Percentiles rank a stretch among this genome's conserved stretches.
Conservation (phyloP, 2,329 filamentous ascomycete genomes). For the Rugonectria rugulosa region DNA sequence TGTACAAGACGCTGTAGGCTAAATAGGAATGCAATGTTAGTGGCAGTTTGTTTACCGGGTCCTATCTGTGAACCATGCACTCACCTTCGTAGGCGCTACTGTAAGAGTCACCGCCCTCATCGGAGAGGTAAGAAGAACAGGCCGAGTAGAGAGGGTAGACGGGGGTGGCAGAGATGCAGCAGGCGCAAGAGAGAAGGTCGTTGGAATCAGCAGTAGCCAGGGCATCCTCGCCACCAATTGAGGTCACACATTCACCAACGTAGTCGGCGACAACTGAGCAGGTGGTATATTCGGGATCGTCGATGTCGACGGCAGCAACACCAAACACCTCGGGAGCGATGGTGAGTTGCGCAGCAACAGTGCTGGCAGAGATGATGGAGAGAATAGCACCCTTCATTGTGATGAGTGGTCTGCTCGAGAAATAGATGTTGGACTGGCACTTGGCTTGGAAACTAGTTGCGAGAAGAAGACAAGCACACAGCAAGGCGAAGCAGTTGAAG, state of each 20-base stretch:
- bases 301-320: constrained; percentile 35
- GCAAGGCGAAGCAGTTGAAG: constrained; percentile 20
- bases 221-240: constrained; percentile 34
- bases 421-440: constrained; percentile 6
- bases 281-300: constrained; percentile 34
- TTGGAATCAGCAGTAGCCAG: constrained; percentile 33
- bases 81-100: constrained; percentile 37
- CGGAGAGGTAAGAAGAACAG: constrained; percentile 40
- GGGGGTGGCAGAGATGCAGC: constrained; percentile 33
- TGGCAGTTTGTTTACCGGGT: not conserved
- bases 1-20: constrained; percentile 40
- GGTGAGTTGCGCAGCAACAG: constrained; percentile 39
- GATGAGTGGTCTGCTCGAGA: constrained; percentile 6
- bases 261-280: constrained; percentile 33
- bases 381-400: constrained; percentile 36
- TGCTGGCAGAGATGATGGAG: no score
- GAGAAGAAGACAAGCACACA: constrained; percentile 1
- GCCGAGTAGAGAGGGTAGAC: constrained; percentile 39
- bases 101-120: constrained; percentile 30
- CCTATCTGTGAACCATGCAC: not conserved
- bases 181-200: constrained; percentile 39
- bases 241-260: constrained; percentile 32
- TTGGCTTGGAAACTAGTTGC: not conserved
- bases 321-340: constrained; percentile 31
- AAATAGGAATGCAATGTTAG: constrained; percentile 14